phyloP scores from a whole-genome alignment of 2,329 filamentous ascomycete genomes.

The Mollisia scopiformis region DNA sequence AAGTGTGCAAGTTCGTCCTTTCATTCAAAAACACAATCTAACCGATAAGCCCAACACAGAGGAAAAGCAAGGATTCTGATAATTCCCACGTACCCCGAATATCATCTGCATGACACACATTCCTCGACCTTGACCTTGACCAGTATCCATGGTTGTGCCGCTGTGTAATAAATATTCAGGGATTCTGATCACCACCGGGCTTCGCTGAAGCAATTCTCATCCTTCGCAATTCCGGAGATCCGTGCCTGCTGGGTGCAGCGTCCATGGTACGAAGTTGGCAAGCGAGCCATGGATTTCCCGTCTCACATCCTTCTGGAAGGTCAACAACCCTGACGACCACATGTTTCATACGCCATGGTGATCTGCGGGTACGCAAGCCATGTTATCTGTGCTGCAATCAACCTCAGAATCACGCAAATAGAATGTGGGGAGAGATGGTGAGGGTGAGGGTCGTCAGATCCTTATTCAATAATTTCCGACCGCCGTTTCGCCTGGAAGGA shows the following conservation, averaged over 20 bases:
- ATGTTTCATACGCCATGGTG: slow-evolving; percentile 3
- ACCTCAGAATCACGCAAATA: slow-evolving; percentile 3
- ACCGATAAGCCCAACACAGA: too few species aligned
- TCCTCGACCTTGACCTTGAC: too few species aligned
- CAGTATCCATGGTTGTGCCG: background rate
- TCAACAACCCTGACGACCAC: background rate
- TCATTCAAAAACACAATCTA: too few species aligned
- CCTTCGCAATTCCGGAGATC: background rate
- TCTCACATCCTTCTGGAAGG: slow-evolving; percentile 1
- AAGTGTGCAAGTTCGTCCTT: too few species aligned
- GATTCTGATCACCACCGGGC: too few species aligned
- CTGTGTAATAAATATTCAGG: background rate
- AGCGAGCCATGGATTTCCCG: background rate
- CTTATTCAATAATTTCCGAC: slow-evolving; percentile 4
- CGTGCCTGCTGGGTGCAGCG: background rate
- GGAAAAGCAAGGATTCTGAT: too few species aligned
- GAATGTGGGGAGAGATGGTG: slow-evolving; percentile 5
- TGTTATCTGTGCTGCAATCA: background rate
- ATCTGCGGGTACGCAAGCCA: slow-evolving; percentile 5
- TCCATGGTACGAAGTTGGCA: background rate
- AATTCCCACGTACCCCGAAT: too few species aligned
- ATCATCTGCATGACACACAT: slow-evolving; percentile 2
- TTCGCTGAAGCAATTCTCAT: background rate
- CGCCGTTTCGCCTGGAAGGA: background rate
- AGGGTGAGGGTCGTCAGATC: background rate